Base-by-base conservation (phyloP, 805 yeast species). In the Lachancea thermotolerans region DNA sequence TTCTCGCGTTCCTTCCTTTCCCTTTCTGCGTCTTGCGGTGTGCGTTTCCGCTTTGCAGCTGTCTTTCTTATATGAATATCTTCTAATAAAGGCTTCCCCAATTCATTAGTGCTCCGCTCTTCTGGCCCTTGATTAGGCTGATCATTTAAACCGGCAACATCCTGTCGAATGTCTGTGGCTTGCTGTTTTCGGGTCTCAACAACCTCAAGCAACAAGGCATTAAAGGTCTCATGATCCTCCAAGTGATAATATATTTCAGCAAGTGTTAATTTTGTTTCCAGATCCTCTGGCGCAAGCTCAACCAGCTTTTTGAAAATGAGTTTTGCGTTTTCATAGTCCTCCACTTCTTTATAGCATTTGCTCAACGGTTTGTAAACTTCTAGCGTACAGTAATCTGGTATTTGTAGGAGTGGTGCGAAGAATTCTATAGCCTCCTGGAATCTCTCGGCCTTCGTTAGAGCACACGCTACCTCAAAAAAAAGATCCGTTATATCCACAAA, bases 221-320 rank as follows among this genome's bases (percentile, higher is more conserved):
- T 72, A 10, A 88, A 81, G n/a, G 71, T 71, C 10, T 74, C 80
- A 25, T 71, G 68, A 37, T 81, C 81, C 12, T 80, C 83, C 11
- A 81, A 61, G 55, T 80, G 79, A 51, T 82, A 86, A 48, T 81
- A 77, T 1, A 88, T 78, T 65, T 93, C 98, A 0, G 93, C 95
- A 21, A 93, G 68, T 0, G 85, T 82, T 27, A 90, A 72, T 54
- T 84, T 79, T 10, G 82, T 77, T 49, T 89, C 95, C 29, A 85
- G 65, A 53, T 87, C 81, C 9, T 72, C 71, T 0, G 87, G 84
- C 9, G 79, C 80, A 33, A 64, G 61, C n/a, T 67, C 68, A 16
- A 83, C 60, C 2, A 85, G 74, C 11, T 74, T 65, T 39, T 68
- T 67, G 57, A 78, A 84, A 2, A 81, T 79, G 28, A 68, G 69